phyloP scores from a whole-genome alignment of 805 yeast genomes.

The Wickerhamomyces chaumierensis region DNA sequence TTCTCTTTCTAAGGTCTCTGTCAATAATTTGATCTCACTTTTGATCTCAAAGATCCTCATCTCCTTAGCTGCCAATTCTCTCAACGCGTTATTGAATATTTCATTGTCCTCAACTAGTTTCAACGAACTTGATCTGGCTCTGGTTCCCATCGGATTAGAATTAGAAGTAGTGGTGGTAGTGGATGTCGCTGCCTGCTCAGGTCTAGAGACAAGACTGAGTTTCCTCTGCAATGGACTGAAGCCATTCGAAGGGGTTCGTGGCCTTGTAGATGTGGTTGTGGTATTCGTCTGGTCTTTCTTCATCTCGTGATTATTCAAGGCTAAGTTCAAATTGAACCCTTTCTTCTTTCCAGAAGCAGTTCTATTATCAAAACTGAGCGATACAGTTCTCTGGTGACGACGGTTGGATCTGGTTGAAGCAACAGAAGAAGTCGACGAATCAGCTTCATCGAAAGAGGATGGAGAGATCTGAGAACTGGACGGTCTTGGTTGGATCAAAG shows the following conservation, averaged over 20 bases:
- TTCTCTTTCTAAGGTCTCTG: slow-evolving; percentile 34
- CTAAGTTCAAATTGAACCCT: slow-evolving; percentile 16
- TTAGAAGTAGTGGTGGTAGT: not conserved
- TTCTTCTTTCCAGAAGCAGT: slow-evolving; percentile 3
- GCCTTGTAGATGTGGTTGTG: not conserved
- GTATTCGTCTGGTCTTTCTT: not conserved
- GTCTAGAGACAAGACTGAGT: not conserved
- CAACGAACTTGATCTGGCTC: slow-evolving; percentile 14
- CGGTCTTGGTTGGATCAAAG: too few species aligned
- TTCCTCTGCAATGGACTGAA: not conserved
- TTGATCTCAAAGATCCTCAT: slow-evolving; percentile 56
- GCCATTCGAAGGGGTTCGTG: not conserved
- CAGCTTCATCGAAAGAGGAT: too few species aligned
- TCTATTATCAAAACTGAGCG: too few species aligned
- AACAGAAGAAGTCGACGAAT: too few species aligned
- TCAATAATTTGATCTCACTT: slow-evolving; percentile 32
- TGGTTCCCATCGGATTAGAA: too few species aligned
- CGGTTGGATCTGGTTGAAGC: too few species aligned
- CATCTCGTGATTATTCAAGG: slow-evolving; percentile 6
- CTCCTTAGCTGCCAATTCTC: slow-evolving; percentile 58
- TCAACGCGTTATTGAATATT: slow-evolving; percentile 42
- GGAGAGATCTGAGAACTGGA: too few species aligned
- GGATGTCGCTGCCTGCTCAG: not conserved
- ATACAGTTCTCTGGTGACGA: too few species aligned
- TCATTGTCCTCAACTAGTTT: slow-evolving; percentile 9